These are phyloP conservation scores for Rubroshorea leprosula DNA, from an alignment of 345 rosid genomes.

Conservation along the genomic window DNA sequence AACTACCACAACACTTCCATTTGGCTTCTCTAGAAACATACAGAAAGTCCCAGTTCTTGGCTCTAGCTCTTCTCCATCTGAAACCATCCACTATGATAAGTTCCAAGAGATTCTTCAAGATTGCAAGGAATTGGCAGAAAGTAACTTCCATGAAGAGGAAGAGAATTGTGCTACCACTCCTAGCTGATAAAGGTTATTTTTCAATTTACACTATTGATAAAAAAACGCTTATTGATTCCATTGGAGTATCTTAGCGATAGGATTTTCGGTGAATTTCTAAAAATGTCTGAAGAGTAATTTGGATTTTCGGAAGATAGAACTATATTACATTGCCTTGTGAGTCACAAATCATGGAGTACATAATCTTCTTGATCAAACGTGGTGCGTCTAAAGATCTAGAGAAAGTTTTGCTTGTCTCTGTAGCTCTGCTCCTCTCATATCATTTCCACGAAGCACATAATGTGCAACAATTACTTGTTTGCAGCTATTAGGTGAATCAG, in stretches of 20 bases:
- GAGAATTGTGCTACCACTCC: constrained; percentile 11
- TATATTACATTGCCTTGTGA: neutral
- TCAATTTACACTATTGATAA: neutral
- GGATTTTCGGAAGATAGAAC: constrained; percentile 8
- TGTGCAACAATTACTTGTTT: too few species aligned
- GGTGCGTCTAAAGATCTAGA: neutral
- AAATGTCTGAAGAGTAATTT: constrained; percentile 17
- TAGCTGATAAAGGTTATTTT: constrained; percentile 4
- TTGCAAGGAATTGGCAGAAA: constrained; percentile 23
- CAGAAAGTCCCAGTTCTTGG: too few species aligned
- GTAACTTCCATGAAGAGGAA: constrained; percentile 9
- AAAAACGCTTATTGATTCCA: constrained; percentile 16
- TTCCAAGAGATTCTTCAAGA: constrained; percentile 21
- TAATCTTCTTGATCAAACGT: neutral
- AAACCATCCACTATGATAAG: too few species aligned
- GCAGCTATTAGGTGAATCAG: too few species aligned
- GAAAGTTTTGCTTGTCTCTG: neutral
- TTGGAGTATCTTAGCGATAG: constrained; percentile 17
- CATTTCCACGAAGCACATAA: too few species aligned
- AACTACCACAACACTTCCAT: too few species aligned
- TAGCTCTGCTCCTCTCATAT: neutral
- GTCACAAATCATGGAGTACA: neutral
- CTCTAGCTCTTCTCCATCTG: too few species aligned
- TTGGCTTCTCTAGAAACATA: too few species aligned
- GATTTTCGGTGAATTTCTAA: constrained; percentile 9